phyloP scores from a whole-genome alignment of 306 rosid species.

The Castanospermum australe region DNA sequence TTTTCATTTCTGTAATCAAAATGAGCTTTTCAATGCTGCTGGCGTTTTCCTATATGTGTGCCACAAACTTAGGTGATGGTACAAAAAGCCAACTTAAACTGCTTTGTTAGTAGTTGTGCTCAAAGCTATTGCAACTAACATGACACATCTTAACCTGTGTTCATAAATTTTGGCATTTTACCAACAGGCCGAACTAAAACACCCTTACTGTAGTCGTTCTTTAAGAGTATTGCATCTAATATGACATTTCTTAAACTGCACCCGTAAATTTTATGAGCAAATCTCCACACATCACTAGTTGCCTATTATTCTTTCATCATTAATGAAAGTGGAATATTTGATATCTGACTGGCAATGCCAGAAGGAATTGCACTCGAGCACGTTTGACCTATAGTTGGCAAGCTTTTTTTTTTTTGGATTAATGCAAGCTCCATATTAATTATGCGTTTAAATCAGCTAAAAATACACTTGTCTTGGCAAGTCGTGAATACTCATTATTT shows the following conservation, averaged over 20 bases:
- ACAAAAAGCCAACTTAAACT: background rate
- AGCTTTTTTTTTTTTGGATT: no score
- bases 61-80: background rate
- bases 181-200: background rate
- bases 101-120: background rate
- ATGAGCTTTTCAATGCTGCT: background rate
- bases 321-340: background rate
- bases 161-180: background rate
- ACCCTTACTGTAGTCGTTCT: background rate
- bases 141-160: background rate
- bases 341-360: background rate
- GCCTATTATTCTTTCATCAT: constrained; percentile 1
- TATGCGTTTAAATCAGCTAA: background rate
- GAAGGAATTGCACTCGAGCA: background rate
- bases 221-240: background rate
- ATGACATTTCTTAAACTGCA: background rate
- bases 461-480: background rate
- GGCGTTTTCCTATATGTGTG: background rate
- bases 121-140: background rate
- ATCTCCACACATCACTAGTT: background rate
- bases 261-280: background rate
- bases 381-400: background rate
- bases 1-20: background rate
- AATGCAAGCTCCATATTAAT: background rate
- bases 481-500: background rate